Evolutionary conservation across 306 rosid genomes (phyloP).

Genomic region (Malus sieversii): DNA sequence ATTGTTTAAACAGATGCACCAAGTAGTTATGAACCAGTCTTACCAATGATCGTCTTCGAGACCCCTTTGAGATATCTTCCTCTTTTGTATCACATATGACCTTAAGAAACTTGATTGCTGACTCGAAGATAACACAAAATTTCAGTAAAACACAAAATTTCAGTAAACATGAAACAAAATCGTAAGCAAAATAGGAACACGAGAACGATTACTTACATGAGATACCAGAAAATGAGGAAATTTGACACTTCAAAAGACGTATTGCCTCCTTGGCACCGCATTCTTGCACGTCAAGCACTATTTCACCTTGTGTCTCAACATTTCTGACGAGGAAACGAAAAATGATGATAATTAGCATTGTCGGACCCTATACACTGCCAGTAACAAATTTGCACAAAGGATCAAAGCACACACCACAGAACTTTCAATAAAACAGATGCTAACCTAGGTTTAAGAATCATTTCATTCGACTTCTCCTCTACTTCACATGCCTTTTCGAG

Average conservation of each 20-base stretch:
- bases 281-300: conserved; percentile 59
- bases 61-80: conserved; percentile 39
- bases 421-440: conserved; percentile 8
- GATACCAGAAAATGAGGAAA: conserved; percentile 61
- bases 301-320: conserved; percentile 37
- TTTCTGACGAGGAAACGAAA: conserved; percentile 32
- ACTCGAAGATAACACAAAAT: conserved; percentile 13
- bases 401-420: neutral
- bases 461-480: conserved; percentile 63
- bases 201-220: conserved; percentile 37
- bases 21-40: conserved; percentile 12
- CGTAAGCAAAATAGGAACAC: neutral
- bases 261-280: conserved; percentile 41
- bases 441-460: conserved; percentile 56
- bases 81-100: conserved; percentile 46
- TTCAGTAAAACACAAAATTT: conserved; percentile 3
- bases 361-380: neutral
- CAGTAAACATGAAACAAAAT: neutral
- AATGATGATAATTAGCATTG: neutral
- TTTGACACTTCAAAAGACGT: conserved; percentile 53
- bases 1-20: neutral
- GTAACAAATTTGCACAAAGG: neutral
- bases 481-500: conserved; percentile 48
- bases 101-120: conserved; percentile 70
- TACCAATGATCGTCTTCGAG: conserved; percentile 46